Conservation (phyloP, 106 monocot species). For the Iris macrosiphon region DNA sequence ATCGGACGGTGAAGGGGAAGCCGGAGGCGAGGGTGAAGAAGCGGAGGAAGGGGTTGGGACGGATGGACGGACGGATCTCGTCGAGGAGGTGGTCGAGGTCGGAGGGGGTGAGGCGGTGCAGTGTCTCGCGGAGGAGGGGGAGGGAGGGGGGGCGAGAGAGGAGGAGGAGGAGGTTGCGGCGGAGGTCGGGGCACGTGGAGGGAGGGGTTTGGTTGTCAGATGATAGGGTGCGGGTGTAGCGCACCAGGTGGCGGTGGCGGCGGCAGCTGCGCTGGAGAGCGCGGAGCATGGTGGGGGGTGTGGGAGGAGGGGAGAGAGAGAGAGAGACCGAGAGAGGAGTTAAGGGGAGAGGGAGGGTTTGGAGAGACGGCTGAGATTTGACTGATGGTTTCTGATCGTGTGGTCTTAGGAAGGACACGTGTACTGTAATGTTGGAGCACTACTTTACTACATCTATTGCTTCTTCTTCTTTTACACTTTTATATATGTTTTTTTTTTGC, state of each 20-base stretch:
- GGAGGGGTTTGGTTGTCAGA: neutral
- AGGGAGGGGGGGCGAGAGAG: conserved; percentile 14
- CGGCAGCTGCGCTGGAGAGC: no score
- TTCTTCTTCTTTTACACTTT: no score
- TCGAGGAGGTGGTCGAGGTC: conserved; percentile 23
- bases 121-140: conserved; percentile 16
- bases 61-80: conserved; percentile 24
- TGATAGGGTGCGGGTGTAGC: neutral
- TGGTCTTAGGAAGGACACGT: no score
- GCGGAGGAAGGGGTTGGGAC: conserved; percentile 29
- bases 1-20: conserved; percentile 33
- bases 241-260: conserved; percentile 3
- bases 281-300: no score
- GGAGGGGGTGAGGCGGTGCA: conserved; percentile 20
- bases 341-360: no score
- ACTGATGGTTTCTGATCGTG: no score
- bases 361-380: no score
- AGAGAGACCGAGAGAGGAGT: no score
- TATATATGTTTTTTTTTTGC: no score
- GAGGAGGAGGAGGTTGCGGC: conserved; percentile 10
- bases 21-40: conserved; percentile 34
- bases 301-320: no score
- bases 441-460: no score
- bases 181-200: conserved; percentile 2
- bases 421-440: no score